These are phyloP conservation scores for Patellifolia procumbens DNA, from an alignment of 179 eudicot genomes.

Conservation along the genomic window DNA sequence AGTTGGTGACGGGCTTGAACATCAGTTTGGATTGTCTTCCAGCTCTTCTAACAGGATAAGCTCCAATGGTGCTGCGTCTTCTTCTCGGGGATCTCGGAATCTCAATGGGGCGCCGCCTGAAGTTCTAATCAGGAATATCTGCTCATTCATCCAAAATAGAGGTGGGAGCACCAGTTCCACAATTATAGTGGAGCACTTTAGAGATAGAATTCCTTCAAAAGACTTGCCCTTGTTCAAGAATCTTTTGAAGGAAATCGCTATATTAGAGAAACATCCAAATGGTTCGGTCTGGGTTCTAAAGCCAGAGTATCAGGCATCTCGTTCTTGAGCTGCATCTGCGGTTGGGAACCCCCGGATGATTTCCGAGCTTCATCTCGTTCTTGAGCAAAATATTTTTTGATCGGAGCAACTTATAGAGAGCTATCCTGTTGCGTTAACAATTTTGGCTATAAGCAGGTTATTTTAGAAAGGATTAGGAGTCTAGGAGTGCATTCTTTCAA, in stretches of 20 bases:
- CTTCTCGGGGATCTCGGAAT: slow-evolving; percentile 45
- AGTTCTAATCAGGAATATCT: slow-evolving; percentile 72
- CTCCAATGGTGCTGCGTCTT: slow-evolving; percentile 32
- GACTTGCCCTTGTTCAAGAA: slow-evolving; percentile 86
- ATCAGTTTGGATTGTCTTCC: slow-evolving; percentile 56
- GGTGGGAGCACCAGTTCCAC: slow-evolving; percentile 73
- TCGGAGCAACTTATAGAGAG: background rate
- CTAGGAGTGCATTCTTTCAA: background rate
- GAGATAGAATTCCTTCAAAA: slow-evolving; percentile 70
- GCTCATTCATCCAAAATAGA: slow-evolving; percentile 74
- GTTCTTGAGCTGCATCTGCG: slow-evolving; percentile 9
- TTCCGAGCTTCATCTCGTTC: too few relatives aligned
- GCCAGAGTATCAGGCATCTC: slow-evolving; percentile 53
- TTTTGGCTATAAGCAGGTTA: slow-evolving; percentile 7
- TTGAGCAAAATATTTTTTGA: background rate
- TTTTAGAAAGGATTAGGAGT: background rate
- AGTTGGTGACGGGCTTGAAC: slow-evolving; percentile 78
- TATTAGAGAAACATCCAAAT: slow-evolving; percentile 54
- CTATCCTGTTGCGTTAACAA: background rate
- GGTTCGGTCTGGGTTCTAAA: slow-evolving; percentile 89
- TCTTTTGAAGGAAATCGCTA: slow-evolving; percentile 91
- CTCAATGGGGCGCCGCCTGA: slow-evolving; percentile 67
- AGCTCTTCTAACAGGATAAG: slow-evolving; percentile 37
- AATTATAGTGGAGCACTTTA: slow-evolving; percentile 74
- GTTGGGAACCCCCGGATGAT: too few relatives aligned